phyloP scores from a whole-genome alignment of 1,284 basidiomycete species.

The Boletus smithii region DNA sequence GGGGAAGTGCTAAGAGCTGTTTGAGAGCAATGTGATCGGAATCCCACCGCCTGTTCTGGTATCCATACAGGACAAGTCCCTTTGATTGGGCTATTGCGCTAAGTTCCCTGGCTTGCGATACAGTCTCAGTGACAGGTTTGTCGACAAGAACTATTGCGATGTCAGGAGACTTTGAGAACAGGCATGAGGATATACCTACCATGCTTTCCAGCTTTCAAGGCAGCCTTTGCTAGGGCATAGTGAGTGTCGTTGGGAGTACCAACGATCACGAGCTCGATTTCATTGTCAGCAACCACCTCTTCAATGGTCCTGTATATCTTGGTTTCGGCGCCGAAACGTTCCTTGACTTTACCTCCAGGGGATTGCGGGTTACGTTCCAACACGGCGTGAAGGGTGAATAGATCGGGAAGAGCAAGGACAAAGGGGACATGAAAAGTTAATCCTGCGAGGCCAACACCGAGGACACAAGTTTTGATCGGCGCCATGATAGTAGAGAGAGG shows the following conservation, averaged over 20 bases:
- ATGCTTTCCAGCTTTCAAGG: constrained; percentile 74
- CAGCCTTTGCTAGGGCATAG: constrained; percentile 63
- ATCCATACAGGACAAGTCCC: constrained; percentile 67
- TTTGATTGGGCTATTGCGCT: constrained; percentile 63
- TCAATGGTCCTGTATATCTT: constrained; percentile 57
- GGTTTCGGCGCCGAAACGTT: constrained; percentile 56
- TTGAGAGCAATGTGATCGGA: constrained; percentile 78
- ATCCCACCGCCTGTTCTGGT: constrained; percentile 84
- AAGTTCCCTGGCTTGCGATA: constrained; percentile 65
- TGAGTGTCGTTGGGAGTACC: constrained; percentile 82
- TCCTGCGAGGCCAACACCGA: constrained; percentile 74
- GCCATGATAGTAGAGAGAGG: constrained; percentile 13
- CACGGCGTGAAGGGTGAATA: constrained; percentile 71
- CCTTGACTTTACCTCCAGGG: constrained; percentile 59
- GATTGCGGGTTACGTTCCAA: constrained; percentile 57
- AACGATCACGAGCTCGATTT: constrained; percentile 68
- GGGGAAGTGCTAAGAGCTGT: constrained; percentile 57
- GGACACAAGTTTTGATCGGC: constrained; percentile 67
- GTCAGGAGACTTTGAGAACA: constrained; percentile 1
- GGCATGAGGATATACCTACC: constrained; percentile 40
- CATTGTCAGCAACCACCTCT: constrained; percentile 53
- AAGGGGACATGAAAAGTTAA: constrained; percentile 80
- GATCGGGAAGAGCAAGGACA: constrained; percentile 67
- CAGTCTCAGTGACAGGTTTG: constrained; percentile 76
- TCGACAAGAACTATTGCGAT: constrained; percentile 66